Base-by-base conservation (phyloP, 805 yeast species). In the Yamadazyma tumulicola region DNA sequence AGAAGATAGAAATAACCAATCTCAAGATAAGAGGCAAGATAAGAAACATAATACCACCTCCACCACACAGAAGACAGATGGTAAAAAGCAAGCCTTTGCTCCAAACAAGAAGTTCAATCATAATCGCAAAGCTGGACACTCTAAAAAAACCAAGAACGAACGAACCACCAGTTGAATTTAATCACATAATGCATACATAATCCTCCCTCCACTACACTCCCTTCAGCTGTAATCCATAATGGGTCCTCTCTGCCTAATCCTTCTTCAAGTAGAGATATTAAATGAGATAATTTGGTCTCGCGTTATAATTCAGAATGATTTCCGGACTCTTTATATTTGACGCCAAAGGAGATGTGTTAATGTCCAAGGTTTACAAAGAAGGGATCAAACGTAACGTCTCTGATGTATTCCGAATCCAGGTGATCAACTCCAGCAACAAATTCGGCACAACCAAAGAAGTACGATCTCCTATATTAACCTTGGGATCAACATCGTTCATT, bases 351-450 rank as follows among this genome's bases (percentile, higher is more conserved):
- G 97, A 89, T 54, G 78, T 87, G 14, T 64, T 91, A 26, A 76
- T 89, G 34, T 80, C 93, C 15, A 75, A 84, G 35, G 53, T 85
- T 23, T 81, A 80, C 56, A 72, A 81, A 37, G 87, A 83, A 35
- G 86, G 89, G 2, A 75, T 87, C 36, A 77, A 85, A 46, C 62
- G 91, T 34, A 83, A 83, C 35, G 79, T 89, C 14, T 69, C 93
- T 12, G 97, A 89, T 47, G 85, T 88, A 19, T 91, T 91, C 52
- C 74, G 96, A n/a, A 81, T 88, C 35, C 96, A 91, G 53, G 96
- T 91, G 18, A 86, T 91, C 26, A 69, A 85, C 34, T 74, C 81
- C 37, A 67, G 35, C 21, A 35, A 52, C 19, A 51, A 53, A 28
- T 34, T 17, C 32, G 38, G 41, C 15, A 27, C 36, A 17, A 24